phyloP scores from a whole-genome alignment of 495 filamentous ascomycete genomes.

The Recurvomyces mirabilis region DNA sequence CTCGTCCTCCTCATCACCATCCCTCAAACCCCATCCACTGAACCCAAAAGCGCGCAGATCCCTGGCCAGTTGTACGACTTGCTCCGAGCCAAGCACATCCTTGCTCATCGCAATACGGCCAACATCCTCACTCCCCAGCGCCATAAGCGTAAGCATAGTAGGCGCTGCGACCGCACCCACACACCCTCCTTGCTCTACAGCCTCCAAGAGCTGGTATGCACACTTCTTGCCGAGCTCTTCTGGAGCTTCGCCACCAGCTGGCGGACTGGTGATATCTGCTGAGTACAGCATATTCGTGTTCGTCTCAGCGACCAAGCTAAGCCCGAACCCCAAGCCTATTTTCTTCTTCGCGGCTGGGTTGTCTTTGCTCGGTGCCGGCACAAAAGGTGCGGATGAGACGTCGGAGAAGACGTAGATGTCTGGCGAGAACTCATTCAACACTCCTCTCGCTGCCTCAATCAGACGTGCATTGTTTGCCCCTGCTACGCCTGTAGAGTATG shows the following conservation, averaged over 20 bases:
- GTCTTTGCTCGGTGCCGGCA: slow-evolving; percentile 49
- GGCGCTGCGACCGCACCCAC: slow-evolving; percentile 55
- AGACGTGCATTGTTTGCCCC: slow-evolving; percentile 87
- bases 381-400: slow-evolving; percentile 59
- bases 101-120: slow-evolving; percentile 55
- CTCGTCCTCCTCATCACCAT: slow-evolving; percentile 56
- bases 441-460: slow-evolving; percentile 80
- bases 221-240: slow-evolving; percentile 84
- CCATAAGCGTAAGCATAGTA: slow-evolving; percentile 79
- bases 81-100: slow-evolving; percentile 68
- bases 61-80: slow-evolving; percentile 63
- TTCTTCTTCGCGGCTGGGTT: slow-evolving; percentile 53
- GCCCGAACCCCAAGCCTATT: slow-evolving; percentile 75
- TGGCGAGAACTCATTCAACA: slow-evolving; percentile 71
- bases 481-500: slow-evolving; percentile 80
- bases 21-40: slow-evolving; percentile 77
- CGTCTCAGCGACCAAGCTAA: slow-evolving; percentile 84
- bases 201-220: slow-evolving; percentile 80
- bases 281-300: slow-evolving; percentile 75
- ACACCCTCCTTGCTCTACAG: slow-evolving; percentile 70
- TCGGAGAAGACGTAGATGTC: slow-evolving; percentile 83
- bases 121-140: slow-evolving; percentile 76
- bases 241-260: slow-evolving; percentile 66
- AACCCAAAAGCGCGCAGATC: slow-evolving; percentile 78
- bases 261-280: slow-evolving; percentile 73